phyloP scores from a whole-genome alignment of 1,284 basidiomycete genomes.

The Sanguinoderma infundibulare region DNA sequence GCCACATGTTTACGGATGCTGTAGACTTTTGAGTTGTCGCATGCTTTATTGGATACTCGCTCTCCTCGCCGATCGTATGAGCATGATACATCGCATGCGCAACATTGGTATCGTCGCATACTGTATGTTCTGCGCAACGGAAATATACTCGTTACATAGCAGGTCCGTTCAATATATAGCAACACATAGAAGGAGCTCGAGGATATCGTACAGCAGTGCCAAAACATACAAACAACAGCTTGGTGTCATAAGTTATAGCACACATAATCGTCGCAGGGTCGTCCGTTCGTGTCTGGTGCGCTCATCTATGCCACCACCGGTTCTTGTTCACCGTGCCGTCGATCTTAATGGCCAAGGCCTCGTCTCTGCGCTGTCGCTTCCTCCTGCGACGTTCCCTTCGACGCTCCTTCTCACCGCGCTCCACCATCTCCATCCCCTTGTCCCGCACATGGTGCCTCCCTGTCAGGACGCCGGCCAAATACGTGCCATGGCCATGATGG shows the following conservation, averaged over 20 bases:
- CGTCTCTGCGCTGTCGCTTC: conserved; percentile 20
- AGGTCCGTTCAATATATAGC: not conserved
- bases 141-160: too few species aligned
- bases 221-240: not conserved
- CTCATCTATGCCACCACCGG: conserved; percentile 19
- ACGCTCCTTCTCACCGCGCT: conserved; percentile 19
- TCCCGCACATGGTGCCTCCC: conserved; percentile 18
- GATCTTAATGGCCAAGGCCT: conserved; percentile 20
- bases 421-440: conserved; percentile 16
- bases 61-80: too few species aligned
- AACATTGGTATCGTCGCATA: too few species aligned
- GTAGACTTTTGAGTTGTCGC: not conserved
- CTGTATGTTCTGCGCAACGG: too few species aligned
- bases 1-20: not conserved
- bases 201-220: not conserved
- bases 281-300: not conserved
- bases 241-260: not conserved
- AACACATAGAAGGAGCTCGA: not conserved
- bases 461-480: conserved; percentile 25
- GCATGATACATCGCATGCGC: too few species aligned
- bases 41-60: not conserved
- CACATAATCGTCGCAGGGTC: not conserved
- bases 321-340: conserved; percentile 15
- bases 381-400: conserved; percentile 25
- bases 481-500: conserved; percentile 30